Base-by-base conservation (phyloP, 352 stramenopile species). In the Pythium dissimile region DNA sequence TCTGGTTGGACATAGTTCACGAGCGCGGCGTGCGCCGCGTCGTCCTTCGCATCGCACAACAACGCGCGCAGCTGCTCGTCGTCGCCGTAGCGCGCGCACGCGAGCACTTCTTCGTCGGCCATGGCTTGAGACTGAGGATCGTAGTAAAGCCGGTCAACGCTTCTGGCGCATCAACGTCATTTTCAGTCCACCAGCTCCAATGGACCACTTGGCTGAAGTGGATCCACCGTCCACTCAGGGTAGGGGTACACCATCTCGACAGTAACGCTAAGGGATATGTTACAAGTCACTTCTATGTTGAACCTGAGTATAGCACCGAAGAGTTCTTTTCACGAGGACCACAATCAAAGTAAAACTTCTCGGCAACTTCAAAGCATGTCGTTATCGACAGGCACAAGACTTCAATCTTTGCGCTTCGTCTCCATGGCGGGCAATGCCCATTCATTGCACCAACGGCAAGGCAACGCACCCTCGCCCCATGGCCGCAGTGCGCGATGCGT, bases 1-100 rank as follows among this genome's bases (percentile, higher is more conserved):
- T 80, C 74, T 12, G 82, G 69, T 64, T 94, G 80, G 48, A 80
- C 75, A 28, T 78, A 94, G 65, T 94, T 92, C 27, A 92, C 64
- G 18, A 86, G 48, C 39, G 48, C 65, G 21, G 73, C 53, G 15
- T 62, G 56, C 21, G 67, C 41, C 0, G 56, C 55, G 10, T 55
- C 58, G 0, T 55, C 48, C 15, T 61, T 37, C 0, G 58, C 62
- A 0, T 52, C 62, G n/a, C 66, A 24, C 21, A 89, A 54, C 27
- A 89, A 52, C 47, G 44, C 64, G 16, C 63, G 66, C n/a, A 94
- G 71, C 45, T 88, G 67, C 34, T 90, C 67, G 8, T 69, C 62
- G 45, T 94, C 81, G 45, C 85, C 85, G 47, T 78, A 84, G 51
- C 85, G 85, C 48, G 85, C 85, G 48, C 80, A 85, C 54, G 72